Conservation (phyloP, 2,329 filamentous ascomycete genomes). For the Fusarium illudens region DNA sequence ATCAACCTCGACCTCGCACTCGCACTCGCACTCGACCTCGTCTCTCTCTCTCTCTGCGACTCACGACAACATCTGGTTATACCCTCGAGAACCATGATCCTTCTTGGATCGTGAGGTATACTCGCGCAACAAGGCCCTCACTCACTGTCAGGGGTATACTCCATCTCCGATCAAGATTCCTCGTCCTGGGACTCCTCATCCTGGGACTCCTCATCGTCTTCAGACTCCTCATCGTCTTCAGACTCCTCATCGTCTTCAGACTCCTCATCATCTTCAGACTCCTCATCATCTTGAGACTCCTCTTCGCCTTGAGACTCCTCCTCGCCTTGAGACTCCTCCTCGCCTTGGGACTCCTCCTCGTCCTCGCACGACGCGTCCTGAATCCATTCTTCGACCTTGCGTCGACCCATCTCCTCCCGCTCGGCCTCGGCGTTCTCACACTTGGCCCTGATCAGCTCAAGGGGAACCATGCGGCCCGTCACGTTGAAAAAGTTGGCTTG, state of each 20-base stretch:
- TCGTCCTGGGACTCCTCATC: conserved; percentile 12
- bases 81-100: neutral
- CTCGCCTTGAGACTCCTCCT: no score
- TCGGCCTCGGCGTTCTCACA: conserved; percentile 43
- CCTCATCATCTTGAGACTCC: neutral
- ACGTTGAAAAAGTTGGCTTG: conserved; percentile 56
- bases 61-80: neutral
- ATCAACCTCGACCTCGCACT: neutral
- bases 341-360: neutral
- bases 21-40: neutral
- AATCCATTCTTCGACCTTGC: conserved; percentile 37
- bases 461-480: conserved; percentile 52
- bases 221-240: neutral
- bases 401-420: neutral
- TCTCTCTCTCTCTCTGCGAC: conserved; percentile 1
- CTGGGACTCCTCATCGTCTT: neutral
- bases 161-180: neutral
- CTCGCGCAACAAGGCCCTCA: conserved; percentile 2
- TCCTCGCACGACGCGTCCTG: neutral
- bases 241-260: neutral
- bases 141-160: neutral
- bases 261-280: neutral
- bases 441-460: conserved; percentile 49
- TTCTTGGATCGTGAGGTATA: neutral
- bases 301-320: neutral